phyloP scores from a whole-genome alignment of 2,329 filamentous ascomycete species.

The Zymoseptoria passerinii region DNA sequence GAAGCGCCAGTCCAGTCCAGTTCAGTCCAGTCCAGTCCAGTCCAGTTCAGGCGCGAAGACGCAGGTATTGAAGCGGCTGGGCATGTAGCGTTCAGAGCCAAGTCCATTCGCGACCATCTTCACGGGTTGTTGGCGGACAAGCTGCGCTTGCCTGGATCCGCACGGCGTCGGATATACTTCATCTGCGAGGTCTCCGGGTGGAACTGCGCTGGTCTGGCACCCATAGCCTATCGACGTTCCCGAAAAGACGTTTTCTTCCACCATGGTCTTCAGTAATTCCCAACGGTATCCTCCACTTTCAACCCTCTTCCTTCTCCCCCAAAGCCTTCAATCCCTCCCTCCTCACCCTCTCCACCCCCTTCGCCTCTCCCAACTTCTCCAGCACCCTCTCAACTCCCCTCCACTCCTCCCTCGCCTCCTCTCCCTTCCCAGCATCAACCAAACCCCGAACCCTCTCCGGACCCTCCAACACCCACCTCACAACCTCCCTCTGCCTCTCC shows the following conservation, averaged over 20 bases:
- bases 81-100: background rate
- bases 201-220: too few relatives aligned
- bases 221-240: too few relatives aligned
- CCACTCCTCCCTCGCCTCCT: conserved; percentile 52
- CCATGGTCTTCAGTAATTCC: too few relatives aligned
- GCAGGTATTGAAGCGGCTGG: background rate
- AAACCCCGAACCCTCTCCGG: conserved; percentile 53
- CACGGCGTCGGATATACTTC: too few relatives aligned
- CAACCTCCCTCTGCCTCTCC: conserved; percentile 46
- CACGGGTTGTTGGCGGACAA: too few relatives aligned
- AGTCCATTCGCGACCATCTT: background rate
- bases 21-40: too few relatives aligned
- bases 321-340: conserved; percentile 29
- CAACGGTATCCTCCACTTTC: background rate
- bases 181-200: too few relatives aligned
- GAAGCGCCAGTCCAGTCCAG: too few relatives aligned
- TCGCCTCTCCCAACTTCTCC: conserved; percentile 37
- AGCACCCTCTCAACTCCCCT: conserved; percentile 33
- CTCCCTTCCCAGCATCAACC: conserved; percentile 50
- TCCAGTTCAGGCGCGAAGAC: too few relatives aligned
- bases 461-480: conserved; percentile 53
- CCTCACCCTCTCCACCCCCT: conserved; percentile 36
- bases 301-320: background rate
- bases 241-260: too few relatives aligned
- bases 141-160: too few relatives aligned